A percentile compares a stretch with the other conserved stretches of the same genome.
Conservation (phyloP, 2,329 filamentous ascomycete species). For the Sporothrix dimorphospora region DNA sequence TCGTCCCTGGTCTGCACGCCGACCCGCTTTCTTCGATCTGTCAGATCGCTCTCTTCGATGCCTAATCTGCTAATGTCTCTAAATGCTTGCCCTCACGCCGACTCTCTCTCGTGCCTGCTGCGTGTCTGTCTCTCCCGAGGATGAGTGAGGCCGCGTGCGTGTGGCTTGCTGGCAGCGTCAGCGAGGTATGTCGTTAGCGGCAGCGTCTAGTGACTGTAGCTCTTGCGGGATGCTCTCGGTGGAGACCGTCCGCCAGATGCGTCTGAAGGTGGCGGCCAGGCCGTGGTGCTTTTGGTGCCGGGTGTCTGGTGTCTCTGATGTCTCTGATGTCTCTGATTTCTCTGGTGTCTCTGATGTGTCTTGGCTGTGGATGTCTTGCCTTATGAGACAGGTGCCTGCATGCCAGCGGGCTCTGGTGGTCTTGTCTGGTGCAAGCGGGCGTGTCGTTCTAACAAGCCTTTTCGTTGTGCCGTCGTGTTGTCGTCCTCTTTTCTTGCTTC, state of each 20-base stretch:
- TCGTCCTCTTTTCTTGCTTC: neutral
- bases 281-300: neutral
- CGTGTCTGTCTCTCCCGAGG: neutral
- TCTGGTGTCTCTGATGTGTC: neutral
- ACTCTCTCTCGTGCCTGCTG: neutral
- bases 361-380: conserved; percentile 22
- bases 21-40: conserved; percentile 5
- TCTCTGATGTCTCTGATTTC: neutral
- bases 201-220: neutral
- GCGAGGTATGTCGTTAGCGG: conserved; percentile 23
- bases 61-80: neutral
- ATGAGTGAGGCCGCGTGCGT: conserved; percentile 15
- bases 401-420: neutral
- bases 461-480: neutral
- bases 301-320: neutral
- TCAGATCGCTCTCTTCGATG: neutral
- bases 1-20: neutral
- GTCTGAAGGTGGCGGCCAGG: neutral
- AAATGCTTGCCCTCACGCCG: neutral
- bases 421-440: neutral
- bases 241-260: conserved; percentile 12
- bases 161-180: conserved; percentile 14
- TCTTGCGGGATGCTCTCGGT: conserved; percentile 18
- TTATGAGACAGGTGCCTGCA: conserved; percentile 22
- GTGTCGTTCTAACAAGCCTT: neutral